Evolutionary conservation across 805 yeast species (phyloP).

Genomic region (Blastobotrys attinorum): DNA sequence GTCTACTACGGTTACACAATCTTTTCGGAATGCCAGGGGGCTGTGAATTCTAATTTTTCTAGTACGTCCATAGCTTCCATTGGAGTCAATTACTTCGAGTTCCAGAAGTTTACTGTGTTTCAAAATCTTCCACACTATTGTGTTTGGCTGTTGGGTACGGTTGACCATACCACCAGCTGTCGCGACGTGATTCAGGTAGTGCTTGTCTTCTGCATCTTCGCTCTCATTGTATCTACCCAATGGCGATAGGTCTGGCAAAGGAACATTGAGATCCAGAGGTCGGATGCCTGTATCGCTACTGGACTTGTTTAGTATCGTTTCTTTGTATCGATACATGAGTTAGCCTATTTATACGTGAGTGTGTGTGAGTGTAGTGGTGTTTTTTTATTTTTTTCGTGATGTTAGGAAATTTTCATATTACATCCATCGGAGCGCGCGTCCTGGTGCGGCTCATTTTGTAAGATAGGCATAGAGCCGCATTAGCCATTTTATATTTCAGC

Average conservation of each 20-base stretch:
- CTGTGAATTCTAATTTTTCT: constrained; percentile 34
- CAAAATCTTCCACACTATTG: constrained; percentile 13
- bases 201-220: constrained; percentile 12
- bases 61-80: constrained; percentile 15
- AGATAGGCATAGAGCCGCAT: too few species aligned
- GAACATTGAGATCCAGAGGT: constrained; percentile 8
- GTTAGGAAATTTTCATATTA: not conserved
- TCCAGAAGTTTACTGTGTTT: constrained; percentile 11
- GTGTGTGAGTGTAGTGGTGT: not conserved
- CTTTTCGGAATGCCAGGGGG: constrained; percentile 31
- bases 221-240: not conserved
- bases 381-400: not conserved
- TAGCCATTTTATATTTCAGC: too few species aligned
- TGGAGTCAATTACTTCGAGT: constrained; percentile 14
- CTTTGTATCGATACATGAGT: constrained; percentile 16
- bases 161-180: constrained; percentile 5
- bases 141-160: not conserved
- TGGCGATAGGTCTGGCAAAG: constrained; percentile 11
- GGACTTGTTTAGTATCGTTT: constrained; percentile 9
- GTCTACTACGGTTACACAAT: constrained; percentile 35
- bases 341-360: too few species aligned
- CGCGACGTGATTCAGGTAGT: constrained; percentile 16
- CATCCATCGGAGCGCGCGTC: too few species aligned
- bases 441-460: too few species aligned
- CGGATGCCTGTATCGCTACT: constrained; percentile 5